Evolutionary conservation across 192 early-diverging fungal species (phyloP), one percentile per base, ranked within the genome.

Genomic region (Coemansia sp.): DNA sequence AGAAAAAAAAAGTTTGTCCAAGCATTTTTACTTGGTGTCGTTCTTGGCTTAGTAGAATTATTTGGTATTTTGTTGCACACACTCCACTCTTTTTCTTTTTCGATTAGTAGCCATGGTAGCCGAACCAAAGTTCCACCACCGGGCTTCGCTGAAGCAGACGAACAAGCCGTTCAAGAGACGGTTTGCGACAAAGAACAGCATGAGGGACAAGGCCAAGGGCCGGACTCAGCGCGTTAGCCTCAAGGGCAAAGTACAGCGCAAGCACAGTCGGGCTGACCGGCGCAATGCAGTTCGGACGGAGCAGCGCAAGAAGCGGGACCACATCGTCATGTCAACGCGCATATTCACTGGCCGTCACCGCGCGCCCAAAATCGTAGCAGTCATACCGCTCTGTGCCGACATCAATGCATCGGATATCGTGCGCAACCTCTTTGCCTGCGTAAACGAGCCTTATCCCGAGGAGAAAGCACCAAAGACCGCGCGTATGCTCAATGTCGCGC

Each of bases 141-240:
- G 93, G 39, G 86, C 94, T 64, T 85, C 88, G 31, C 85, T 94
- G 62, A 97, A 95, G 85, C 93, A 96, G 82, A 86, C 85, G 69
- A 96, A 99, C 89, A 99, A 98, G 81, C 88, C 90, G 62, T 99
- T 99, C 90, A 99, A 99, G 84, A 94, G 93, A 10, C 90, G 91
- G 71, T 92, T 94, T 87, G 86, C 92, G 23, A 86, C 93, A 1
- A 99, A 98, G 69, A 89, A 91, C 39, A 73, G 80, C 12, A 67
- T 93, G 44, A 91, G 92, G 70, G 92, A 91, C 64, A 89, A 90
- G 67, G 84, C 85, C 50, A 98, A 98, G 89, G 90, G 93, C 57
- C 91, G 91, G 58, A 86, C 91, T 12, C 82, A 89, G 63, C 86
- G 91, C 2, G 80, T 68, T 2, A 68, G 76, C 29, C 60, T 90